These are phyloP conservation scores for Rhizopogon salebrosus DNA, from an alignment of 768 basidiomycete species.

Conservation along the genomic window DNA sequence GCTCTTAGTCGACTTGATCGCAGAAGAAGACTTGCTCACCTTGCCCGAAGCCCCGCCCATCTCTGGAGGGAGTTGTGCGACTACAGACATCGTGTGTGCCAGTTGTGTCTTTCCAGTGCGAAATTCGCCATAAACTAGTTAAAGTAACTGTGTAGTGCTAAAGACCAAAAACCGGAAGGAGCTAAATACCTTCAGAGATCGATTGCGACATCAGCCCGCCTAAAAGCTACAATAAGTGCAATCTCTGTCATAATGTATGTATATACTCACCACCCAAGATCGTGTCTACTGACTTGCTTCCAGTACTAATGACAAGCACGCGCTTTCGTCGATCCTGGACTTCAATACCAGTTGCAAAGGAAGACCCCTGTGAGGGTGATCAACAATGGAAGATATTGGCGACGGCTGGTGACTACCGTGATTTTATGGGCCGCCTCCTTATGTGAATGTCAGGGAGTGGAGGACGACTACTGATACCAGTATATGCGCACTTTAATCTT, in stretches of 20 bases:
- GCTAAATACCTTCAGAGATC: slow-evolving; percentile 72
- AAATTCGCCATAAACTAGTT: slow-evolving; percentile 88
- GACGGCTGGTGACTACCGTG: slow-evolving; percentile 37
- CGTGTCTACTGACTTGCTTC: slow-evolving; percentile 85
- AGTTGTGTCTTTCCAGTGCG: slow-evolving; percentile 95
- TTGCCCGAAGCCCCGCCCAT: slow-evolving; percentile 90
- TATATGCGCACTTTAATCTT: slow-evolving; percentile 73
- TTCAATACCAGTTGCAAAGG: slow-evolving; percentile 88
- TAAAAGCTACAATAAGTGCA: slow-evolving; percentile 21
- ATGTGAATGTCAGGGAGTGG: not conserved
- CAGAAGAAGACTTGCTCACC: slow-evolving; percentile 31
- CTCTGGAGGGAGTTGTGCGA: slow-evolving; percentile 83
- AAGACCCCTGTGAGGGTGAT: slow-evolving; percentile 55
- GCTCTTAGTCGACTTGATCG: not conserved
- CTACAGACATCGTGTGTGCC: slow-evolving; percentile 91
- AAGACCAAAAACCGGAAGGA: not conserved
- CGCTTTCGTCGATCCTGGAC: slow-evolving; percentile 81
- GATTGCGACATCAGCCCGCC: slow-evolving; percentile 91
- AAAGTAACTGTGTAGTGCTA: not conserved
- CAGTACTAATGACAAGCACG: slow-evolving; percentile 83
- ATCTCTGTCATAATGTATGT: not conserved
- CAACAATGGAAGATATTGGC: not conserved
- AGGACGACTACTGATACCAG: slow-evolving; percentile 3
- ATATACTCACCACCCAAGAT: slow-evolving; percentile 71
- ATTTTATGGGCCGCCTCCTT: slow-evolving; percentile 93